These are phyloP conservation scores for Trichoderma harzianum DNA, from an alignment of 2,329 filamentous ascomycete species.

Conservation along the genomic window DNA sequence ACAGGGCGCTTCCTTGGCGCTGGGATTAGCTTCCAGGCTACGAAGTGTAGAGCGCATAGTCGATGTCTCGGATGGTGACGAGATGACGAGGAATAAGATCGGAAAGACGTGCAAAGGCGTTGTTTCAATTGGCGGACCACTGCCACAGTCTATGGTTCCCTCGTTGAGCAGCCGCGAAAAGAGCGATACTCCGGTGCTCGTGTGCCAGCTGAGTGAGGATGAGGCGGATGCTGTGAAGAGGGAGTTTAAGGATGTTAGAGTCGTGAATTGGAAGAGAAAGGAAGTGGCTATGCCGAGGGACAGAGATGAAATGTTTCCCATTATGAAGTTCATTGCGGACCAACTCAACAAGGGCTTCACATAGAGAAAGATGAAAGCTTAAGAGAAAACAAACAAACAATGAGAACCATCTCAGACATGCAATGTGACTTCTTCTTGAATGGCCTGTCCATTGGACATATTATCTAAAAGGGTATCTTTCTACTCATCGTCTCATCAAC, in stretches of 20 bases:
- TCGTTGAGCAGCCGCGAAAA: slow-evolving; percentile 48
- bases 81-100: background rate
- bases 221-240: slow-evolving; percentile 61
- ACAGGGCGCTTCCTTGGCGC: slow-evolving; percentile 62
- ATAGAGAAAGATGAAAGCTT: background rate
- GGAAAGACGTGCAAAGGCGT: slow-evolving; percentile 49
- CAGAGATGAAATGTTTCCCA: slow-evolving; percentile 80
- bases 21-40: slow-evolving; percentile 52
- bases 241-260: slow-evolving; percentile 64
- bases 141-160: slow-evolving; percentile 52
- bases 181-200: slow-evolving; percentile 59
- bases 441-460: background rate
- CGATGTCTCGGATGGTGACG: slow-evolving; percentile 29
- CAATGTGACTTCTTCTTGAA: background rate
- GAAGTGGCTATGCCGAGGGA: slow-evolving; percentile 81
- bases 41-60: slow-evolving; percentile 34
- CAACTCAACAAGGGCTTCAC: slow-evolving; percentile 43
- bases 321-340: slow-evolving; percentile 80
- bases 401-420: background rate
- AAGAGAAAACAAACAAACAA: background rate
- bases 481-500: slow-evolving; percentile 27
- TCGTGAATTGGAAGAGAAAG: slow-evolving; percentile 64
- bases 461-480: slow-evolving; percentile 24
- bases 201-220: slow-evolving; percentile 59
- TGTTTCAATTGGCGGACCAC: slow-evolving; percentile 59